Base-by-base conservation (phyloP, 2,329 filamentous ascomycete species). In the Apiospora pterosperma region DNA sequence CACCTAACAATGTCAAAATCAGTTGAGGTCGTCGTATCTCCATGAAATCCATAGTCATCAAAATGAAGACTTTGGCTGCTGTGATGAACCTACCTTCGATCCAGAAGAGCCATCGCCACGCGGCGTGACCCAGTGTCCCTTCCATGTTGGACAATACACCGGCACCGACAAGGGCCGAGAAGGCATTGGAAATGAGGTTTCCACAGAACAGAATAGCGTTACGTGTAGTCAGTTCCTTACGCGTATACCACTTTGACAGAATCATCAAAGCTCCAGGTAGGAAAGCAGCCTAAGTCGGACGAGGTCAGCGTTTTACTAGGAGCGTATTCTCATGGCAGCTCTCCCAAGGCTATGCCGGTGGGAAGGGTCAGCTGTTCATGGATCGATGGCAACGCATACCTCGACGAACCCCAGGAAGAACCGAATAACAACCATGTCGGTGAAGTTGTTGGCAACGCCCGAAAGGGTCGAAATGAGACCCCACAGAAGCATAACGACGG, bases 181-280 rank as follows among this genome's bases (percentile, higher is more conserved):
- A 88, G 62, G 85, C 84, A 59, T 85, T 86, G 58, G 85, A 85
- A 68, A 88, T 82, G 67, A 87, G 81, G 70, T 86, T 87, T 2
- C 85, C 84, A 66, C 84, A 84, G 74, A 87, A 88, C 25, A 88
- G 74, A 36, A 88, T 80, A 63, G 85, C 84, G 69, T 87, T 86
- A 62, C 85, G 77, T 63, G 77, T 76, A 16, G 82, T 81, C 66
- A 88, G 70, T 75, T 87, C 85, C 61, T 83, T 82, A 59, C 87
- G 81, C 1, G 88, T 90, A 74, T 91, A 91, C 84, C 88, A 91
- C 69, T 89, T 87, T 0, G 85, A 88, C 23, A 90, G 79, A 58
- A 90, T 85, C 52, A 89, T 80, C 12, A 90, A 79, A 0, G 85
- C 85, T 48, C 88, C 88, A 0, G 88, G 88, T 31, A 89, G 78